Evolutionary conservation across 495 filamentous ascomycete species (phyloP).

Genomic region (Penicillium steckii): DNA sequence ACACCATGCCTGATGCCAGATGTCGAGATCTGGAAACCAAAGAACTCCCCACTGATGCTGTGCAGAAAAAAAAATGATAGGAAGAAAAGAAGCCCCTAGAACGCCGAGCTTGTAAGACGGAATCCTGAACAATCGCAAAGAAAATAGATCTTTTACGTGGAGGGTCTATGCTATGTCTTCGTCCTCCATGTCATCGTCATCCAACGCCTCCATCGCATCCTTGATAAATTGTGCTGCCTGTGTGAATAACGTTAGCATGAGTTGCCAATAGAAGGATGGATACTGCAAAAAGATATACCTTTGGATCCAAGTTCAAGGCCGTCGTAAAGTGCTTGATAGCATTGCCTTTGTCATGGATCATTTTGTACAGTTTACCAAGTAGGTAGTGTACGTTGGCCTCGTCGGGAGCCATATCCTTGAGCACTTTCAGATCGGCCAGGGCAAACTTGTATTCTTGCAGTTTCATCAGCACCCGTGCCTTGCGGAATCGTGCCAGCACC

Average conservation of each 20-base stretch:
- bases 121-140: conserved; percentile 6
- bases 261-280: conserved; percentile 12
- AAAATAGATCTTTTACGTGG: conserved; percentile 9
- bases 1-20: conserved; percentile 32
- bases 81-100: conserved; percentile 13
- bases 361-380: conserved; percentile 84
- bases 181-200: conserved; percentile 80
- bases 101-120: conserved; percentile 24
- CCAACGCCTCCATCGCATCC: conserved; percentile 83
- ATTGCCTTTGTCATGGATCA: conserved; percentile 68
- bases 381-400: conserved; percentile 95
- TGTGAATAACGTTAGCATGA: not conserved
- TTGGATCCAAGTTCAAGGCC: conserved; percentile 93
- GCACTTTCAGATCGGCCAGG: conserved; percentile 70
- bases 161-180: conserved; percentile 50
- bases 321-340: conserved; percentile 92
- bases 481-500: conserved; percentile 82
- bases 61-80: conserved; percentile 22
- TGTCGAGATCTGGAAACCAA: conserved; percentile 24
- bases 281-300: conserved; percentile 54
- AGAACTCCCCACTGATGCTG: conserved; percentile 44
- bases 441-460: conserved; percentile 70
- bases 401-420: conserved; percentile 89
- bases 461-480: conserved; percentile 81
- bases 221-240: conserved; percentile 91